Base-by-base conservation (phyloP, 2,329 filamentous ascomycete species). In the Phoma herbarum region DNA sequence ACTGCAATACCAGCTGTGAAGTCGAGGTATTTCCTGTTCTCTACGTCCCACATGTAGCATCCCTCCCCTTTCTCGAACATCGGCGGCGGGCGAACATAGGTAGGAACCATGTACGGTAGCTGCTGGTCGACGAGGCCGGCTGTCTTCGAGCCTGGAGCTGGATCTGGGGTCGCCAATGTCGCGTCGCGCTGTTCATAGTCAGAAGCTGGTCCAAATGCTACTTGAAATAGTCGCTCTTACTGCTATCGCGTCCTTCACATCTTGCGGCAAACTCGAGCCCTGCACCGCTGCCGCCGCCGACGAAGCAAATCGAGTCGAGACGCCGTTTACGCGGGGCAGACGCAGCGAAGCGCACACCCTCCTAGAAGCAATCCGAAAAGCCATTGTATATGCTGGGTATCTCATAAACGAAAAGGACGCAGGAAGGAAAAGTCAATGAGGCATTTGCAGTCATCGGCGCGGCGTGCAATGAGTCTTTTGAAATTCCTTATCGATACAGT, bases 1-100 rank as follows among this genome's bases (percentile, higher is more conserved):
- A 99, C 95, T 16, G 95, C 95, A 74, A 99, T 99, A 46, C 95
- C 95, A 10, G 93, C 90, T 1, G 95, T 98, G 71, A 99, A 92
- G 79, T 99, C 95, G 28, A 99, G 84, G 76, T 97, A 99, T 75
- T 88, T 88, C 61, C 91, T 84, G 74, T 95, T 91, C 80, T 97
- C 93, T 35, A 94, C 81, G 76, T 99, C 95, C 87, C 89, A 98
- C 62, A 99, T 78, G 76, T 93, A 93, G 60, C 90, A 93, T 2
- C 95, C 95, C 74, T 92, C 83, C 63, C 93, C 95, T 76, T 89
- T 91, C 58, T 93, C 88, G 77, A 99, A 97, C 73, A 98, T 91
- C 2, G 93, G 92, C 43, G 90, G 85, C 47, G 95, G 94, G 25
- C 95, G 91, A 51, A 92, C 88, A 79, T 99, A 99, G 52, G 95